Evolutionary conservation across 73 alveolate species (phyloP), one percentile per base, ranked within the genome.

Genomic region (Paraurostyla sp.): DNA sequence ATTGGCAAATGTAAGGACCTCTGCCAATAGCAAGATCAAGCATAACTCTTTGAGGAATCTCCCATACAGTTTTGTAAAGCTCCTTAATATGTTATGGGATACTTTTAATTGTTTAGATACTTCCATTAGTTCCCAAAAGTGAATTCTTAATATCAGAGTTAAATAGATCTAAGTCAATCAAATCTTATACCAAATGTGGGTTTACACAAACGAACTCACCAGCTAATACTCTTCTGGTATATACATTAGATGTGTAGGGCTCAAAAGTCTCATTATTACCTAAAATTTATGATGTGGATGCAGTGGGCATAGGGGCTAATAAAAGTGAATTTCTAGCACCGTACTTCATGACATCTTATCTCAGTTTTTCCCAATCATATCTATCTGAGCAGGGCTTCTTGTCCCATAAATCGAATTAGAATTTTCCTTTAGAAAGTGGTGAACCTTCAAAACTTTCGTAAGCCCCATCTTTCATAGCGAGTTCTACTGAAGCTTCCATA

Each of bases 231-330:
- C 98, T 91, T 48, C 99, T 63, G 13, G 96, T 92, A 76, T 96
- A 96, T 27, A 96, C 87, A 68, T 96, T 96, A 73, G 95, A 83
- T 2, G 98, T 96, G 91, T 93, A 96, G 33, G 99, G 99, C 92
- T 96, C 99, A 50, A 96, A 93, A 50, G 97, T 88, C 88, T 95
- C 99, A 78, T 91, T 95, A 89, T 96, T 96, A 45, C 97, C 97
- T 38, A 96, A 65, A 76, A 96, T 96, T 80, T 96, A 91, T 11
- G 97, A 90, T 9, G 99, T 96, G 65, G 96, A 80, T 30, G 99
- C 99, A 22, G 99, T 96, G 16, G 99, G 99, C 99, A 96, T 96
- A 25, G 99, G 99, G 40, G 99, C 98, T 36, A 96, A 54, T 35
- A 96, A 88, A 27, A 96, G 92, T 15, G 99, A 96, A 85, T 96